Base-by-base conservation (phyloP, 2,329 filamentous ascomycete genomes). In the Colletotrichum endophyticum region DNA sequence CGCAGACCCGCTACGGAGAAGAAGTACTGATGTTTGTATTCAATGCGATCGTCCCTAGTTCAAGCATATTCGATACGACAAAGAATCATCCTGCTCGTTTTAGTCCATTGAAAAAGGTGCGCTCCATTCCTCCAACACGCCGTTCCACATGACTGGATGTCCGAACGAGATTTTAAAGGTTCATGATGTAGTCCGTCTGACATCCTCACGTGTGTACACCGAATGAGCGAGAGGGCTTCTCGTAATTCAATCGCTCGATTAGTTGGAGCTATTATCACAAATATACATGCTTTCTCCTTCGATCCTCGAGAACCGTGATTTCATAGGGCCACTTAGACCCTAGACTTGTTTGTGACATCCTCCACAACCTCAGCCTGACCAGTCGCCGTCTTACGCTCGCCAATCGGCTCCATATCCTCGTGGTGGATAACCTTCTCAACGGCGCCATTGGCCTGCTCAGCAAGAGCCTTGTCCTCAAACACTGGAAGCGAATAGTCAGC, bases 401-500 rank as follows among this genome's bases (percentile, higher is more conserved):
- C 25, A 27, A 73, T n/a, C n/a, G 75, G 68, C 8, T 77, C 68
- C 62, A 64, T 71, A 27, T 79, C 76, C 62, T 79, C 78, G 69
- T 79, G 66, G 61, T 80, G 78, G 6, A 83, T 78, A 34, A 78
- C 80, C 79, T 83, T 83, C 73, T 82, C 78, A 64, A 82, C 82
- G 4, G 81, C 82, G 2, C 77, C 71, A 32, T 79, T 79, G 49
- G 80, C 81, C 66, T 80, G 76, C 19, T 82, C 80, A 16, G 81
- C 79, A 13, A 83, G 77, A 6, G 79, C 72, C 79, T 81, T 81
- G 79, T 81, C 81, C 78, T 83, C 82, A 70, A 83, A 83, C 62
- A 83, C 81, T 82, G 71, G 9, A 7, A 6, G 75, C 34, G 0
- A 25, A 11, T 7, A 0, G 32, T 73, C 16, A 71, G 63, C 67